Evolutionary conservation across 192 early-diverging fungal species (phyloP), one percentile per base, ranked within the genome.

Genomic region (Mortierella antarctica): DNA sequence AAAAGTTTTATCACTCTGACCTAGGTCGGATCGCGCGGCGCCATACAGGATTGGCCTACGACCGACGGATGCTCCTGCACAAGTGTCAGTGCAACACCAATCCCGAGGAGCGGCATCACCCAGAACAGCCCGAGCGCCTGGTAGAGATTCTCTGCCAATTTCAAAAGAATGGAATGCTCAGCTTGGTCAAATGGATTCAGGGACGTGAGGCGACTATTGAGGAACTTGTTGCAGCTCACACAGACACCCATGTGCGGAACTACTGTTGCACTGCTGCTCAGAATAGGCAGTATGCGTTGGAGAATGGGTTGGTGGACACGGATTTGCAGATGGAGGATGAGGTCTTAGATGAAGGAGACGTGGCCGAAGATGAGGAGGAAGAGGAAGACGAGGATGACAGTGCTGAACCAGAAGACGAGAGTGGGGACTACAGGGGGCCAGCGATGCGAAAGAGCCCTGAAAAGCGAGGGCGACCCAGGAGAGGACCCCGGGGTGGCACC

Each of bases 111-210:
- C 73, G 72, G 2, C 83, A 77, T 21, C 87, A 88, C 23, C 87
- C 87, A 18, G 87, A 88, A 48, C 81, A 86, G 57, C 87, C 87
- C 15, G 87, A 88, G 72, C 67, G 87, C 40, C 74, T 88, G 46
- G 49, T 76, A 6, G 83, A 80, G 49, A 88, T 88, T 23, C 47
- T 88, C 14, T 68, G 83, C 42, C 74, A 73, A 40, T 80, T 88
- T 51, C 85, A 88, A 55, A 76, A 73, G 51, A 67, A 84, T 47
- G 80, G 85, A 31, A 71, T 88, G 69, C 55, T 88, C 44, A 84
- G 87, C 21, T 81, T 82, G 39, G 81, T 88, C 59, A 76, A 82
- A 17, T 83, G 83, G 65, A 59, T 88, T 40, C 82, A 85, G 42
- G 83, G 80, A 59, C 62, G 87, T 17, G 85, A 88, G 58, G 85